These are phyloP conservation scores for Rhodomyrtus tomentosa DNA, from an alignment of 345 rosid genomes.

Conservation along the genomic window DNA sequence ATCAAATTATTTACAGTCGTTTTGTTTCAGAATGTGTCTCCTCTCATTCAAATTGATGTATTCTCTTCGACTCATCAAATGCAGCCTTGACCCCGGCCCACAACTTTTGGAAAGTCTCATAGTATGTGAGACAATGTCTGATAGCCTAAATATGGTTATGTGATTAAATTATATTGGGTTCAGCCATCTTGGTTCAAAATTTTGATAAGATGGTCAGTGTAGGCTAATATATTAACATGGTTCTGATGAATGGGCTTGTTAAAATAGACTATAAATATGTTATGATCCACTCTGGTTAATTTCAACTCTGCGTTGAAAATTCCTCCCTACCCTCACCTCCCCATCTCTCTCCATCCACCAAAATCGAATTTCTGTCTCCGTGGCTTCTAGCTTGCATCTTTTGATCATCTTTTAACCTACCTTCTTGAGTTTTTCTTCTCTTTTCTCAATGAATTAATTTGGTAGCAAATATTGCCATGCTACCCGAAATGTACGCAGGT, in stretches of 20 bases:
- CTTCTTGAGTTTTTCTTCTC: neutral
- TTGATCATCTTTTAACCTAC: neutral
- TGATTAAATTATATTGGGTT: neutral
- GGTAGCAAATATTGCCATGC: neutral
- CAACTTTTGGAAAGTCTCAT: neutral
- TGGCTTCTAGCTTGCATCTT: neutral
- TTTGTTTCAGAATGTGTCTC: too few relatives aligned
- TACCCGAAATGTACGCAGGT: neutral
- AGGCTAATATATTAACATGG: neutral
- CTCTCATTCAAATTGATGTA: too few relatives aligned
- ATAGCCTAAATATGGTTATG: neutral
- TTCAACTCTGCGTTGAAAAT: neutral
- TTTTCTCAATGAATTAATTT: neutral
- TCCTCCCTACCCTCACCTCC: neutral
- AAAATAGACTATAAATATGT: neutral
- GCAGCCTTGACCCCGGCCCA: too few relatives aligned
- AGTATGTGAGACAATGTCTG: neutral
- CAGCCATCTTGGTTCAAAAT: neutral
- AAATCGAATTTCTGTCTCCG: neutral
- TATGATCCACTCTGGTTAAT: neutral
- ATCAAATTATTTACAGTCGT: too few relatives aligned
- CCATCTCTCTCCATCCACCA: neutral
- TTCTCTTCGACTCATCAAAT: too few relatives aligned
- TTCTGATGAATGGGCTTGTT: neutral
- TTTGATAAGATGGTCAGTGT: neutral